Evolutionary conservation across 2,329 filamentous ascomycete genomes (phyloP), one percentile per base, ranked within the genome.

Genomic region (Ophiocordyceps sinensis): DNA sequence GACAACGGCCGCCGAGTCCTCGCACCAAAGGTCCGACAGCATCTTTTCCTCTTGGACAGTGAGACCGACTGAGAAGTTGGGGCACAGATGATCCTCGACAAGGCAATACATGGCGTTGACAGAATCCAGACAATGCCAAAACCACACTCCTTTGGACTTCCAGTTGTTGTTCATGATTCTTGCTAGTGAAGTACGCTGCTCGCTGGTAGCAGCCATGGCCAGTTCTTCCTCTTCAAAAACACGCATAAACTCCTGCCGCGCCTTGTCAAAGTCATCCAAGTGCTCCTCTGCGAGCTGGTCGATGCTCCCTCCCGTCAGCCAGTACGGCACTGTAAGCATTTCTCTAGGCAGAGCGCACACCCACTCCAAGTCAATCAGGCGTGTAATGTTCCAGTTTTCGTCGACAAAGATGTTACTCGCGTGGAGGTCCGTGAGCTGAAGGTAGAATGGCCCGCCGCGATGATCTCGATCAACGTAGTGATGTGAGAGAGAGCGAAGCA

Each of bases 401-500:
- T 62, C 57, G 11, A 62, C 55, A 28, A 62, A 52, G 26, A 63
- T 55, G 40, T 62, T 62, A 36, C 57, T 56, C 13, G 39, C 38
- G 44, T 60, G 50, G 10, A 61, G 43, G 41, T 63, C 55, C 14
- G 54, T 57, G 31, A 62, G 41, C 21, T 50, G 45, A 12, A 58
- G 47, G 41, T 47, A 23, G 40, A 53, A 60, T 9, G 51, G 53
- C 2, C 55, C 53, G 31, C 55, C 34, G 10, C 48, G 45, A 12
- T 35, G 31, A n/a, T 47, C 48, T 36, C 43, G 28, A 19, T 36
- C 37, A 11, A 55, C 53, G 40, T 50, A 46, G 44, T 52, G 46
- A n/a, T 54, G 51, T 4, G 55, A 36, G 9, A 48, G 17, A 7
- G 41, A 36, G 21, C 53, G 45, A 6, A 55, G 53, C 28, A 59